Base-by-base conservation (phyloP, 257 asterid species). In the Leptodermis oblonga region DNA sequence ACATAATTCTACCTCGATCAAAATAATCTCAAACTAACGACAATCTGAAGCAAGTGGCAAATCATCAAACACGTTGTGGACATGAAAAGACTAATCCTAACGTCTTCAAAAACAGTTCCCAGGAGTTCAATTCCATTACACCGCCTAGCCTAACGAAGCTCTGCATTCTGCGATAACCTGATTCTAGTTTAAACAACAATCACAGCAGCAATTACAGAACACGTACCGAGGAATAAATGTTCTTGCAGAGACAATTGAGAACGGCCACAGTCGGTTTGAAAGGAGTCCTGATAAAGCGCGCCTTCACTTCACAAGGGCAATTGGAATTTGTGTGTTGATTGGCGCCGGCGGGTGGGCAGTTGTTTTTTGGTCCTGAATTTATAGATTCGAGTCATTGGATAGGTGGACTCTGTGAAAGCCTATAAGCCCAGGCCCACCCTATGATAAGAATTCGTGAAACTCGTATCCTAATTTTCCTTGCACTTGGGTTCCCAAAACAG, bases 21-120 rank as follows among this genome's bases (percentile, higher is more conserved):
- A 28, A 13, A 26, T 26, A 26, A 56, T 28, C 60, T 13, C 62
- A 14, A 13, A 54, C 0, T 36, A 37, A 13, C 26, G 2, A 34
- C 46, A 62, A 22, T 61, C 46, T 36, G n/a, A 37, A 62, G 53
- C 36, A 4, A 9, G 53, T 18, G 70, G 55, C 58, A 66, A 66
- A 66, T 48, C 18, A 46, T 66, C 70, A 31, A 66, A 66, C 70
- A 46, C 15, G 20, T 66, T 48, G 33, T 60, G 2, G 15, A 36
- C 65, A 26, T 60, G 45, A 1, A 11, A 7, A 5, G 3, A 36
- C 30, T 58, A 17, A 58, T 26, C 9, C 39, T 20, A 5, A 30
- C 2, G 14, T 6, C 4, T 3, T 13, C 52, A 1, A 5, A 46
- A 46, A 17, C 5, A 2, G 1, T 8, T 17, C n/a, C 26, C n/a